Base-by-base conservation (phyloP, 345 rosid genomes). In the Combretum micranthum region DNA sequence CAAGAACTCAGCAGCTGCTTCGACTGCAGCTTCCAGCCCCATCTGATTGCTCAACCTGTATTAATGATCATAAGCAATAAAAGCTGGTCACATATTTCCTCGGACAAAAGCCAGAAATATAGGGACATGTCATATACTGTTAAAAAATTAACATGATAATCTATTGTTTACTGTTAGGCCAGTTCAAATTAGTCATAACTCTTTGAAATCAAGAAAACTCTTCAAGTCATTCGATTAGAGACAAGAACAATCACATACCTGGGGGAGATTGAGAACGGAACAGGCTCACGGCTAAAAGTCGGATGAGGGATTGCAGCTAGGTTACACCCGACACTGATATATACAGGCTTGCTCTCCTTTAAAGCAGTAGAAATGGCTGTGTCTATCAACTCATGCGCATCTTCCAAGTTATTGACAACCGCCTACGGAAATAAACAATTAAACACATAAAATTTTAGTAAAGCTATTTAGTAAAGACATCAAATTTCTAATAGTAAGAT, bases 311-410 rank as follows among this genome's bases (percentile, higher is more conserved):
- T 70, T 0, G 74, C 77, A 6, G 79, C 59, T 25, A 82, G 59
- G 59, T 82, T 82, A 16, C 91, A 84, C 64, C 82, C 69, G 17
- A 84, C 69, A 74, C 82, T 82, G 37, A 82, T 77, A 26, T 84
- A 82, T n/a, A 77, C 91, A 54, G 85, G 91, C 67, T 82, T 84
- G 75, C 91, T 84, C 47, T 84, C 83, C 52, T 67, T 75, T 59
- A 80, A 47, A 42, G 80, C 74, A 21, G 82, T 67, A 16, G 83
- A 54, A 16, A 84, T 81, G 0, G 90, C 85, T 7, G 44, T 66
- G 56, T 81, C 87, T 4, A 82, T 82, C 60, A 64, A 66, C 17
- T 85, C 84, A 52, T 80, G 81, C 0, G 92, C 86, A 62, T 80
- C 88, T 23, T 80, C 88, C 77, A 85, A 58, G 48, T 76, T 56